Evolutionary conservation across 805 yeast species (phyloP).

Genomic region (Kuraishia piskuri): DNA sequence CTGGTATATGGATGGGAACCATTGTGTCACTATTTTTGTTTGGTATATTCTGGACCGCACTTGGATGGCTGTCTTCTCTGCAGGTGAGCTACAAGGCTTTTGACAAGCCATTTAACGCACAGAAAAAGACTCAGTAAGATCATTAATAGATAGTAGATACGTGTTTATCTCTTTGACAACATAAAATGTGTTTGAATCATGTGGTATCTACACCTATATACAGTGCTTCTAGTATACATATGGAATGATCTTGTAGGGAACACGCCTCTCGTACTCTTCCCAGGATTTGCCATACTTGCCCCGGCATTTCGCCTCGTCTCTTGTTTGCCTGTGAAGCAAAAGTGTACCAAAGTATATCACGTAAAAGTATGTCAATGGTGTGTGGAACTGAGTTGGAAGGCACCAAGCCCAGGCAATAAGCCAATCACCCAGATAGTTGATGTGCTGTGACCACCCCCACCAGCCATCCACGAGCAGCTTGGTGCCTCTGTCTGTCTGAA

Average conservation of each 20-base stretch:
- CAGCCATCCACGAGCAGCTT: conserved; percentile 83
- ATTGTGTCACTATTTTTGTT: conserved; percentile 57
- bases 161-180: not conserved
- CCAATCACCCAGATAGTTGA: conserved; percentile 95
- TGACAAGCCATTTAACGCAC: conserved; percentile 54
- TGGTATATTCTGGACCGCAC: conserved; percentile 48
- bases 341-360: conserved; percentile 74
- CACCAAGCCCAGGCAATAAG: conserved; percentile 88
- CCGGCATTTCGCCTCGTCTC: conserved; percentile 90
- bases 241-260: conserved; percentile 89
- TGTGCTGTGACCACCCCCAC: conserved; percentile 94
- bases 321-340: conserved; percentile 76
- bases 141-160: not conserved
- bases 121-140: conserved; percentile 32
- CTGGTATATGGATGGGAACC: conserved; percentile 73
- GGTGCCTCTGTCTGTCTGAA: conserved; percentile 70
- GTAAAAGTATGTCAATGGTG: conserved; percentile 84
- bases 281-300: conserved; percentile 81
- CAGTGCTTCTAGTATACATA: conserved; percentile 52
- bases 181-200: not conserved
- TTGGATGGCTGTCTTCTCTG: conserved; percentile 62
- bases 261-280: conserved; percentile 71
- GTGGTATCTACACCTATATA: not conserved
- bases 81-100: conserved; percentile 78
- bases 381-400: conserved; percentile 73